A percentile compares a stretch with the other conserved stretches of the same genome.
These are phyloP conservation scores for Rubus parviflorus DNA, from an alignment of 306 rosid species.

Conservation along the genomic window DNA sequence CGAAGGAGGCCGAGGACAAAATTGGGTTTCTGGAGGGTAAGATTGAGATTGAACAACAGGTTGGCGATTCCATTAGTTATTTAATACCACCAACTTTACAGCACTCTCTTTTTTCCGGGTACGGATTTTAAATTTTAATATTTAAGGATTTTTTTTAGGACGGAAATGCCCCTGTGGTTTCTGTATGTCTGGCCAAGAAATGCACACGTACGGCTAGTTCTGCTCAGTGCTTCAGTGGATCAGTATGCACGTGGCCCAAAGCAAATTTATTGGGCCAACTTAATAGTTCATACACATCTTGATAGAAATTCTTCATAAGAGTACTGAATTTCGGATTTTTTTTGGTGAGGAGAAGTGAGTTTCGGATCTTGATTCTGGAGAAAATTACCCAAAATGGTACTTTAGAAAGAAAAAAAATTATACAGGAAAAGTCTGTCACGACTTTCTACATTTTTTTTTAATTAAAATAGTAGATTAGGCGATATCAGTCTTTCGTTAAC, in stretches of 20 bases:
- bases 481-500: too few relatives aligned
- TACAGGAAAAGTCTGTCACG: too few relatives aligned
- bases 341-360: too few relatives aligned
- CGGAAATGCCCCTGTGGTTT: background rate
- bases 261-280: background rate
- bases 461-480: too few relatives aligned
- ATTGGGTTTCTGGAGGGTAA: constrained; percentile 42
- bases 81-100: background rate
- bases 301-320: too few relatives aligned
- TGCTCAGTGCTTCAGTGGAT: background rate
- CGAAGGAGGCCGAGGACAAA: constrained; percentile 19
- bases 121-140: background rate
- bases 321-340: too few relatives aligned
- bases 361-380: too few relatives aligned
- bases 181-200: background rate
- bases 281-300: too few relatives aligned
- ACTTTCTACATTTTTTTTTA: too few relatives aligned
- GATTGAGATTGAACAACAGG: constrained; percentile 38
- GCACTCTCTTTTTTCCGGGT: background rate
- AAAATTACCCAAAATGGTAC: too few relatives aligned
- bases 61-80: constrained; percentile 29
- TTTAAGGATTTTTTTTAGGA: background rate
- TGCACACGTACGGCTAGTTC: background rate
- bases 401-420: too few relatives aligned
- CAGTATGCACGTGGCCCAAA: background rate